A percentile compares a stretch with the other conserved stretches of the same genome.
These are phyloP conservation scores for Pseudogymnoascus sp. DNA, from an alignment of 2,329 filamentous ascomycete species.

Conservation along the genomic window DNA sequence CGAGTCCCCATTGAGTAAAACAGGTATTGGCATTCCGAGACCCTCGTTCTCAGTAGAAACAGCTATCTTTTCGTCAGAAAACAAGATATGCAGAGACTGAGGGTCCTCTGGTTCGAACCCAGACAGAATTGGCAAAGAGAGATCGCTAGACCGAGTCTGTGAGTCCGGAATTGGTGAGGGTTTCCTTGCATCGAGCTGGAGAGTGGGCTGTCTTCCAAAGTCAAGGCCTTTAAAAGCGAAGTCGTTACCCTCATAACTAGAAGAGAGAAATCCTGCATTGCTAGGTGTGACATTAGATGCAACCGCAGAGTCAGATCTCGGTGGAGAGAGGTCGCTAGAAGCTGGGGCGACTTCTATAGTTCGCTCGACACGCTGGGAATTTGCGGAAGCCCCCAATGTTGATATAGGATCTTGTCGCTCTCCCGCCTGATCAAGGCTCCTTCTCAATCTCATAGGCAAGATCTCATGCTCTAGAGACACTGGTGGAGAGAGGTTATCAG, in stretches of 20 bases:
- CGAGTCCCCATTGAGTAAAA: neutral
- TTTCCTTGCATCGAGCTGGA: neutral
- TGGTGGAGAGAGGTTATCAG: neutral
- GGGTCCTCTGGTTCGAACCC: neutral
- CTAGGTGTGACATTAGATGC: neutral
- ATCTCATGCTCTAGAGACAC: neutral
- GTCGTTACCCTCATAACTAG: neutral
- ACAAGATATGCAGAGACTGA: neutral
- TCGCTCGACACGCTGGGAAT: neutral
- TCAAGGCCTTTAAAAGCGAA: neutral
- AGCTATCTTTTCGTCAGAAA: neutral
- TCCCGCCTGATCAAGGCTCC: neutral
- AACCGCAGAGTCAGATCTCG: neutral
- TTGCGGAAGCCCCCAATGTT: neutral
- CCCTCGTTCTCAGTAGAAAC: neutral
- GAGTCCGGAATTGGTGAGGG: neutral
- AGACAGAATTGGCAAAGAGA: neutral
- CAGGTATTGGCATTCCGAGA: neutral
- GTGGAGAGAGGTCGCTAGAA: neutral
- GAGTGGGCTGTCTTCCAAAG: neutral
- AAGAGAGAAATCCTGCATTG: neutral
- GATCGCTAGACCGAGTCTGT: neutral
- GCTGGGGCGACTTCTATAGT: neutral
- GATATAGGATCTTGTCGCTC: neutral
- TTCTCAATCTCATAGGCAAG: neutral